Percentiles rank a stretch among this genome's conserved stretches.
Evolutionary conservation across 441 rosid genomes (phyloP).

Genomic region (Dalechampia spathulata): DNA sequence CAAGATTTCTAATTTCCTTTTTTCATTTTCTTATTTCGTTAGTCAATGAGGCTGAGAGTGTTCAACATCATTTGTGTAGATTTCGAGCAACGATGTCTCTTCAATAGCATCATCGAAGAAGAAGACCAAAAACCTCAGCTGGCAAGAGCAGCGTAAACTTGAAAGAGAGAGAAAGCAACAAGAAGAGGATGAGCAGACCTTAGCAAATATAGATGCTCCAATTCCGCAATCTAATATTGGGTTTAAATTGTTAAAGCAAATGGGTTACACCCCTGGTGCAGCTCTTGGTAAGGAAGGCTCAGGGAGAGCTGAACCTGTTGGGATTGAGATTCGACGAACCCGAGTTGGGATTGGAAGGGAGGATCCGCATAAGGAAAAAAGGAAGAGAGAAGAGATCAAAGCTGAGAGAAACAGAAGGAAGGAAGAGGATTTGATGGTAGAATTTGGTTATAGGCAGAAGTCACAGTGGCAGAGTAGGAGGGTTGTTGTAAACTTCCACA

Average conservation of each 20-base stretch:
- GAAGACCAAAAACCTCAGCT: constrained; percentile 47
- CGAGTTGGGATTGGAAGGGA: constrained; percentile 91
- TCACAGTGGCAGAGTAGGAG: constrained; percentile 72
- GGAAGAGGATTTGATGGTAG: constrained; percentile 61
- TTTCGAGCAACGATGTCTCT: constrained; percentile 20
- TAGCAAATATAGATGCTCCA: constrained; percentile 69
- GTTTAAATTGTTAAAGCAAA: constrained; percentile 79
- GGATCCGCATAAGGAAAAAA: constrained; percentile 86
- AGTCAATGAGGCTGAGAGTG: constrained; percentile 3
- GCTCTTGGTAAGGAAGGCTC: constrained; percentile 82
- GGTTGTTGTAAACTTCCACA: constrained; percentile 55
- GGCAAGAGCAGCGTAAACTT: constrained; percentile 69
- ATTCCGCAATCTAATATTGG: constrained; percentile 83
- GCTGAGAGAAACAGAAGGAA: constrained; percentile 42
- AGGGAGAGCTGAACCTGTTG: constrained; percentile 80
- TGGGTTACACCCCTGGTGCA: constrained; percentile 92
- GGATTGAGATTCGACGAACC: constrained; percentile 74
- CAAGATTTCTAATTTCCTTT: neutral
- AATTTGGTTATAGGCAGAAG: constrained; percentile 79
- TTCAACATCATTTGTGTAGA: constrained; percentile 29
- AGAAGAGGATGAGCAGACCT: constrained; percentile 75
- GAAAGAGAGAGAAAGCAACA: constrained; percentile 71
- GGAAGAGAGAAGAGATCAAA: constrained; percentile 64
- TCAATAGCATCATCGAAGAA: constrained; percentile 44
- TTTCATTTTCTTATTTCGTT: neutral